A percentile compares a stretch with the other conserved stretches of the same genome.
These are phyloP conservation scores for Neurospora sp. DNA, from an alignment of 495 filamentous ascomycete genomes.

Conservation along the genomic window DNA sequence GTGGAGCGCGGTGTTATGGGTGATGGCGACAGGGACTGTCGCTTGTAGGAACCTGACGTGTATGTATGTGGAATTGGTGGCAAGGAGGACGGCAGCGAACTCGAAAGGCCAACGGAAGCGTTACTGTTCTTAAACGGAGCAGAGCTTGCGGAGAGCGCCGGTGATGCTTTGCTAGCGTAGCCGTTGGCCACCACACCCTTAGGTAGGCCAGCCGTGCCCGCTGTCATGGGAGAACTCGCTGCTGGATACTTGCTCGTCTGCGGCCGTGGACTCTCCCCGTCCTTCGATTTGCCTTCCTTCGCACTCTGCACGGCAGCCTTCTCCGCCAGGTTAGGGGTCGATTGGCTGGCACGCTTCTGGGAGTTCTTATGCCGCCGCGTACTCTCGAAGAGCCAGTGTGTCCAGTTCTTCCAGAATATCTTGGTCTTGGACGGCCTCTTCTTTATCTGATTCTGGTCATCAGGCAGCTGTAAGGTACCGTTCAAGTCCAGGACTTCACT, in stretches of 20 bases:
- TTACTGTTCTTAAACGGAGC: slow-evolving; percentile 6
- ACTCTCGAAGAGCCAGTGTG: slow-evolving; percentile 42
- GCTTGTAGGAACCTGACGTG: slow-evolving; percentile 50
- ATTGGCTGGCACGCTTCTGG: slow-evolving; percentile 41
- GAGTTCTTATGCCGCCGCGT: slow-evolving; percentile 31
- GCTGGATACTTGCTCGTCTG: slow-evolving; percentile 43
- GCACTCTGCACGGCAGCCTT: slow-evolving; percentile 25
- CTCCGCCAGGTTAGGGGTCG: slow-evolving; percentile 40
- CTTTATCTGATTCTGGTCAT: slow-evolving; percentile 30
- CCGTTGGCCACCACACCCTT: slow-evolving; percentile 30
- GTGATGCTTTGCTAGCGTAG: slow-evolving; percentile 10
- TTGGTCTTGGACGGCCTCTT: slow-evolving; percentile 40
- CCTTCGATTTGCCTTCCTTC: slow-evolving; percentile 37
- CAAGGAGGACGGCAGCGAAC: slow-evolving; percentile 29
- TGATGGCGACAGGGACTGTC: slow-evolving; percentile 79
- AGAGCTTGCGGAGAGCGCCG: slow-evolving; percentile 1
- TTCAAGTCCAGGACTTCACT: slow-evolving; percentile 29
- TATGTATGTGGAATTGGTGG: slow-evolving; percentile 30
- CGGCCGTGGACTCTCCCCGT: slow-evolving; percentile 36
- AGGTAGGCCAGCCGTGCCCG: slow-evolving; percentile 21
- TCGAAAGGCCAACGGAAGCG: slow-evolving; percentile 19
- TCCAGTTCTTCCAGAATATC: slow-evolving; percentile 62
- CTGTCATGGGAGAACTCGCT: slow-evolving; percentile 9
- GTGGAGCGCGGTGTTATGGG: slow-evolving; percentile 83
- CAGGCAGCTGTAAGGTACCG: slow-evolving; percentile 15